Conservation (phyloP, 2,329 filamentous ascomycete species). For the Ophiostoma triangulosporum region DNA sequence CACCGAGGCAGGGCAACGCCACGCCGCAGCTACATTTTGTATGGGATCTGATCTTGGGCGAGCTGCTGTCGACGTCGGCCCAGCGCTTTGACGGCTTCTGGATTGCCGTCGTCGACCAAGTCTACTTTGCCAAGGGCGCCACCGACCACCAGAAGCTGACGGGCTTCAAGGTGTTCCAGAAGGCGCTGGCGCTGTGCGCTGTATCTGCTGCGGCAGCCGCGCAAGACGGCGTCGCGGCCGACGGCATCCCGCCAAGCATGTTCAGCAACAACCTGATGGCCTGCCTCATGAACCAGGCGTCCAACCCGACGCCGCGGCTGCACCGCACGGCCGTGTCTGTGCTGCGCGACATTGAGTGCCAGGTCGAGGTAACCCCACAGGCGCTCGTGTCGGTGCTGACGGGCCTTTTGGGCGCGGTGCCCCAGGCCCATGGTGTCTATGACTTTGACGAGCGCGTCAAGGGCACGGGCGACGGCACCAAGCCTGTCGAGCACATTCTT, state of each 20-base stretch:
- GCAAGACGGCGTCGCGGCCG: conserved; percentile 15
- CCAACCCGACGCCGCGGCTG: conserved; percentile 63
- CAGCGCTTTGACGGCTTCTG: conserved; percentile 13
- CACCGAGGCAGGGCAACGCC: conserved; percentile 55
- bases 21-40: conserved; percentile 74
- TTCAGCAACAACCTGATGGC: conserved; percentile 77
- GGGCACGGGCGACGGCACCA: conserved; percentile 33
- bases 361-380: conserved; percentile 46
- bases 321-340: conserved; percentile 67
- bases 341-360: conserved; percentile 54
- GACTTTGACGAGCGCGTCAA: conserved; percentile 81
- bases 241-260: conserved; percentile 39
- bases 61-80: conserved; percentile 11
- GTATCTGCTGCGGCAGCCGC: conserved; percentile 14
- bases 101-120: conserved; percentile 58
- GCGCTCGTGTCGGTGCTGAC: conserved; percentile 48
- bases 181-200: conserved; percentile 46
- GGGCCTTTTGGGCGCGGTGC: conserved; percentile 45
- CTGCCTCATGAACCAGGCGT: conserved; percentile 71
- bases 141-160: conserved; percentile 85
- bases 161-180: conserved; percentile 78
- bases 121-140: conserved; percentile 67
- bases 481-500: conserved; percentile 66
- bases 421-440: conserved; percentile 46
- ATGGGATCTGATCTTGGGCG: conserved; percentile 64